Evolutionary conservation across 441 rosid genomes (phyloP).

Genomic region (Pelargonium cotyledonis): DNA sequence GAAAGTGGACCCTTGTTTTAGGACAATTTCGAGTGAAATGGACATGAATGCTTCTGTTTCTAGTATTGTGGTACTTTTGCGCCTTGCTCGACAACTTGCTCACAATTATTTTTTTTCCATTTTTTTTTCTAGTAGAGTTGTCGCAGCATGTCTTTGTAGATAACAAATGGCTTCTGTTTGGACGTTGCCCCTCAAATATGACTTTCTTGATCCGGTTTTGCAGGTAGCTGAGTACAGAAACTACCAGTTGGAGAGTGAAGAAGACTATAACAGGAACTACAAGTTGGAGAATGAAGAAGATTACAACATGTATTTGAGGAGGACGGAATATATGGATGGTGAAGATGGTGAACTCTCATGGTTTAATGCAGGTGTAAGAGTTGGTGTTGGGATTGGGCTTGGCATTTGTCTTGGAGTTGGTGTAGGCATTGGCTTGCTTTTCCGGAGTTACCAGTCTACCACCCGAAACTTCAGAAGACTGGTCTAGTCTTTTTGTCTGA

Average conservation of each 20-base stretch:
- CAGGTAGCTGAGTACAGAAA: conserved; percentile 42
- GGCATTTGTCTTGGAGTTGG: conserved; percentile 78
- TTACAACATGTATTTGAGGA: conserved; percentile 63
- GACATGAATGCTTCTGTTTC: too few relatives aligned
- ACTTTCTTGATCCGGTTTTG: background rate
- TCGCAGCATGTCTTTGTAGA: too few relatives aligned
- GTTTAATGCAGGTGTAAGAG: conserved; percentile 91
- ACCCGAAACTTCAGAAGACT: conserved; percentile 61
- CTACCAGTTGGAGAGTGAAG: too few relatives aligned
- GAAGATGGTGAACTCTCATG: conserved; percentile 86
- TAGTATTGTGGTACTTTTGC: too few relatives aligned
- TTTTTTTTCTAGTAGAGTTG: too few relatives aligned
- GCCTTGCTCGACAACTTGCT: too few relatives aligned
- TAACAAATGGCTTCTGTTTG: too few relatives aligned
- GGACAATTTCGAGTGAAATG: too few relatives aligned
- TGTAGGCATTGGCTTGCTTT: conserved; percentile 76
- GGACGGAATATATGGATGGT: conserved; percentile 42
- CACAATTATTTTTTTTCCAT: too few relatives aligned
- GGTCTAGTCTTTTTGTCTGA: conserved; percentile 16
- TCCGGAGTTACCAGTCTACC: conserved; percentile 62
- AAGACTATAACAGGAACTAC: conserved; percentile 21
- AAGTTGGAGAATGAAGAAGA: conserved; percentile 47
- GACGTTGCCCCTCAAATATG: too few relatives aligned
- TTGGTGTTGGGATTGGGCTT: conserved; percentile 88
- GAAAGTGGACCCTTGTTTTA: too few relatives aligned